Percentiles rank a stretch among this genome's conserved stretches.
Evolutionary conservation across 1,284 basidiomycete species (phyloP).

Genomic region (Macrocystidia cucumis): DNA sequence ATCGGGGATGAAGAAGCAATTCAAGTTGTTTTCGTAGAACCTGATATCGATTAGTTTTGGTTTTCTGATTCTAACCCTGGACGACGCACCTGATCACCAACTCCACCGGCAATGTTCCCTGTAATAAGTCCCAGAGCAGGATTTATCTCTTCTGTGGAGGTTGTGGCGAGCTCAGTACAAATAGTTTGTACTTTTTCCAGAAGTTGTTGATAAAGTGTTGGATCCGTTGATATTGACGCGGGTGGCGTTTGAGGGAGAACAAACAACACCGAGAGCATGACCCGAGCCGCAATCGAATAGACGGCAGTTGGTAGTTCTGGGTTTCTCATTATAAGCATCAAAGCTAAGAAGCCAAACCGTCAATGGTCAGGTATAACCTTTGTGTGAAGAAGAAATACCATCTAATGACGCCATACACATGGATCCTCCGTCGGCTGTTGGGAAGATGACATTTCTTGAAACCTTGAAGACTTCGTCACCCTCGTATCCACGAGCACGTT

Average conservation of each 20-base stretch:
- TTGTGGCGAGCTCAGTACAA: constrained; percentile 40
- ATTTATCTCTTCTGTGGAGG: constrained; percentile 44
- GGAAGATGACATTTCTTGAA: constrained; percentile 39
- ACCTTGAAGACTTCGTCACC: constrained; percentile 72
- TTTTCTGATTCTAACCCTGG: too few species aligned
- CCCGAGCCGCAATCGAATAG: constrained; percentile 49
- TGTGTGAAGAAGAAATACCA: constrained; percentile 36
- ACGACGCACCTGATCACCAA: too few species aligned
- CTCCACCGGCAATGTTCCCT: too few species aligned
- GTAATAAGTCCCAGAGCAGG: too few species aligned
- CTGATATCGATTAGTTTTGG: too few species aligned
- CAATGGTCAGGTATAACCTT: constrained; percentile 2
- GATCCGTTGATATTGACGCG: constrained; percentile 47
- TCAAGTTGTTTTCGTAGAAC: constrained; percentile 39
- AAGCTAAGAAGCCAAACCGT: constrained; percentile 27
- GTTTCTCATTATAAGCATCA: constrained; percentile 39
- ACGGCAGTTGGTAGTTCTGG: constrained; percentile 42
- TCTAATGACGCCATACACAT: constrained; percentile 52
- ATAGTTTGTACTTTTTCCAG: constrained; percentile 35
- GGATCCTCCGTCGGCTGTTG: constrained; percentile 41
- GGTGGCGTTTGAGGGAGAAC: constrained; percentile 48
- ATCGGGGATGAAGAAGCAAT: constrained; percentile 65
- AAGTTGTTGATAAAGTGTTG: constrained; percentile 36
- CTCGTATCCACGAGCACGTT: constrained; percentile 67
- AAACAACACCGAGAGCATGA: constrained; percentile 50